Conservation (phyloP, 495 filamentous ascomycete species). For the Penicillium roqueforti region DNA sequence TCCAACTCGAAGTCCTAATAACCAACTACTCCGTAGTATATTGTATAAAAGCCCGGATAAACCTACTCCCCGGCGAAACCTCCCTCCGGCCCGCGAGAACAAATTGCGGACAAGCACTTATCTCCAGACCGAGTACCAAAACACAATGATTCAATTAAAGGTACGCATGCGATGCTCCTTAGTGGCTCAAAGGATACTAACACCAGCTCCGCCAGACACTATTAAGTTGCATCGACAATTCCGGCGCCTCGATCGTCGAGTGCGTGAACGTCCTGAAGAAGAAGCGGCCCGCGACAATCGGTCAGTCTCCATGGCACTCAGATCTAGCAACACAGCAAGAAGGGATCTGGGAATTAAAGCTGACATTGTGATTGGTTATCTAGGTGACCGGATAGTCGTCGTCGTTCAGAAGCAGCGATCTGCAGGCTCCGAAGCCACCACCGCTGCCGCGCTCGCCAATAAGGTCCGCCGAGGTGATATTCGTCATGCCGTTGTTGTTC, state of each 20-base stretch:
- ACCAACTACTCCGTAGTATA: too few relatives aligned
- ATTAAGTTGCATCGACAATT: constrained; percentile 99
- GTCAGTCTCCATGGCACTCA: constrained; percentile 47
- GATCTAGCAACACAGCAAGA: not conserved
- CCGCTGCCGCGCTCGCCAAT: constrained; percentile 61
- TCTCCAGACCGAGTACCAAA: constrained; percentile 8
- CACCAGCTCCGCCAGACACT: constrained; percentile 64
- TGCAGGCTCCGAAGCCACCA: constrained; percentile 60
- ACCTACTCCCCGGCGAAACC: constrained; percentile 26
- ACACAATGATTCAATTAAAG: constrained; percentile 98
- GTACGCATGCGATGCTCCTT: constrained; percentile 37
- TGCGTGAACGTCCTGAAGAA: constrained; percentile 89
- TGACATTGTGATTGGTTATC: constrained; percentile 6
- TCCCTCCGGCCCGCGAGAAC: constrained; percentile 18
- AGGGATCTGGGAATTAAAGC: not conserved
- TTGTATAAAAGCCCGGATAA: constrained; percentile 15
- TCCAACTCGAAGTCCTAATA: not conserved
- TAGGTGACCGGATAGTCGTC: constrained; percentile 94
- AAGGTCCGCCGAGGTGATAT: constrained; percentile 97
- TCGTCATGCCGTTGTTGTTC: constrained; percentile 91
- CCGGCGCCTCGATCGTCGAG: constrained; percentile 95
- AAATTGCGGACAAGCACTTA: constrained; percentile 24
- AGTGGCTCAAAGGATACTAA: constrained; percentile 1
- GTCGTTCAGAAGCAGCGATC: constrained; percentile 94
- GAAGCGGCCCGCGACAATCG: constrained; percentile 85